A percentile compares a stretch with the other conserved stretches of the same genome.
phyloP scores from a whole-genome alignment of 1,139 yeast genomes.

The Blastobotrys indianensis region DNA sequence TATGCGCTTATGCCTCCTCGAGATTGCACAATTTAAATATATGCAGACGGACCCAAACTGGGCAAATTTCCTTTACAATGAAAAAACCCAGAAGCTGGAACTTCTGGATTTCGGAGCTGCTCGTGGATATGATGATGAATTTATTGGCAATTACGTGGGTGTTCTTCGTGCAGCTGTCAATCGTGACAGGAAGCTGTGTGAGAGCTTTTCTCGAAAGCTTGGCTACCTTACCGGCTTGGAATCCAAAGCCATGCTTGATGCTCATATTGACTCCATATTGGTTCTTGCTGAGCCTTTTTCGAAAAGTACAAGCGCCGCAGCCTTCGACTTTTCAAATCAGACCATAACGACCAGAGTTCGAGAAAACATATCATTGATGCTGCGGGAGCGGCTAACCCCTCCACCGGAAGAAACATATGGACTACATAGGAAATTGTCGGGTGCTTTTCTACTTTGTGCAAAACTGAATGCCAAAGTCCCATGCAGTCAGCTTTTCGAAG shows the following conservation, averaged over 20 bases:
- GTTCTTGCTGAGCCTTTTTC: constrained; percentile 91
- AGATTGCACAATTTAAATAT: constrained; percentile 75
- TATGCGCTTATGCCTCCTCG: constrained; percentile 80
- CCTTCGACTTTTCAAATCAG: constrained; percentile 72
- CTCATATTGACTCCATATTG: constrained; percentile 86
- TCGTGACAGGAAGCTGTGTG: constrained; percentile 61
- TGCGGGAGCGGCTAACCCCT: constrained; percentile 85
- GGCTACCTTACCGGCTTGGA: constrained; percentile 94
- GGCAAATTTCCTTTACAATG: constrained; percentile 92
- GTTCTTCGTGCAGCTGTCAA: constrained; percentile 72
- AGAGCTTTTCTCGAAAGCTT: constrained; percentile 58
- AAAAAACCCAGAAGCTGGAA: constrained; percentile 60
- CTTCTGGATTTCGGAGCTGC: constrained; percentile 95
- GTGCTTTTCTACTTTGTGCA: constrained; percentile 87
- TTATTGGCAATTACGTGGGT: constrained; percentile 62
- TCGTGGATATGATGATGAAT: constrained; percentile 64
- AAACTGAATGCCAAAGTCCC: constrained; percentile 79
- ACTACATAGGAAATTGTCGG: constrained; percentile 88
- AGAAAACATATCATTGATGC: constrained; percentile 79
- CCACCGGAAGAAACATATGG: constrained; percentile 99
- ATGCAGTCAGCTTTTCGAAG: constrained; percentile 69
- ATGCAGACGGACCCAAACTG: constrained; percentile 99
- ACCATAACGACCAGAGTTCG: constrained; percentile 92
- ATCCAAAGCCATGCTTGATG: constrained; percentile 77
- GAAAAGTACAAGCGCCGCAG: constrained; percentile 39